Base-by-base conservation (phyloP, 495 filamentous ascomycete species). In the Penicillium herquei region DNA sequence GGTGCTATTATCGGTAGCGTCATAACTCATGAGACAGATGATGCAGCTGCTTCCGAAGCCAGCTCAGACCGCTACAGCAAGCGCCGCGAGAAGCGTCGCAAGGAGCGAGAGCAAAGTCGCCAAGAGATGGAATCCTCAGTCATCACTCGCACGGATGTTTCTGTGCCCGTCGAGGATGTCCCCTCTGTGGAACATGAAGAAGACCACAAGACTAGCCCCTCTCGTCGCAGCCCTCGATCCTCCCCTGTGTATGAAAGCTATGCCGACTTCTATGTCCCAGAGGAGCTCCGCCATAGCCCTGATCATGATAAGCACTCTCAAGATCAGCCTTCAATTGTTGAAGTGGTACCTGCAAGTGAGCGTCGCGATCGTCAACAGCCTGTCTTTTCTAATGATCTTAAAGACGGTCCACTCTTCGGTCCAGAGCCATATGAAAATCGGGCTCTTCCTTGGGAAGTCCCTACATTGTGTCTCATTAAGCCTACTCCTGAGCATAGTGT, bases 401-500 rank as follows among this genome's bases (percentile, higher is more conserved):
- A 55, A 8, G 51, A 66, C 18, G 26, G 55, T 21, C 45, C 46
- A 8, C 54, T 57, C 13, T 64, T 59, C 43, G 55, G 59, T 13
- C 60, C 54, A 46, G 67, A 75, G 39, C 66, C 63, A 13, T 68
- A 69, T 56, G 63, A 72, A 32, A 57, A 66, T n/a, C 57, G 48
- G 17, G 35, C 10, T 18, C 62, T 78, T 7, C 78, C 79, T n/a
- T 81, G 80, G 78, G 64, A 67, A 21, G 72, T 82, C 37, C 78
- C 80, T 14, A 56, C 49, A 6, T 64, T 84, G 9, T 77, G 69
- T 21, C 67, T 81, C 31, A 79, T 80, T 42, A 65, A 76, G 31
- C 79, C 81, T 18, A 82, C 81, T 13, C 81, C 81, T 39, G 78
- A 78, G 17, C 69, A 69, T 6, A 81, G 77, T 47, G 11, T 61